Base-by-base conservation (phyloP, 148 eudicot species). In the Selenicereus undatus region DNA sequence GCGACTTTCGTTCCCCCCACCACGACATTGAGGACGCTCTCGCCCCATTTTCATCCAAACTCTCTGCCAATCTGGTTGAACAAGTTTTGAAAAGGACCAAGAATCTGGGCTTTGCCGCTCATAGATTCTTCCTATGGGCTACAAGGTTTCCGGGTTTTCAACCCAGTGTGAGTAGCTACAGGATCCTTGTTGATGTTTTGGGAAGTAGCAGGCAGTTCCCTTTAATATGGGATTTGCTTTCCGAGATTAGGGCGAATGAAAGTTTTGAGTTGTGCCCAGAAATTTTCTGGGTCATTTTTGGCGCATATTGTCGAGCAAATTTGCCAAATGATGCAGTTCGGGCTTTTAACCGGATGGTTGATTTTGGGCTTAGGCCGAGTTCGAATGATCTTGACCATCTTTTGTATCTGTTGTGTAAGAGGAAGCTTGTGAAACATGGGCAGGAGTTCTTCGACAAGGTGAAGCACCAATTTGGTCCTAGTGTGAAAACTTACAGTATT, bases 61-160 rank as follows among this genome's bases (percentile, higher is more conserved):
- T 92, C 26, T 79, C 92, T 48, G 45, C 92, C 8, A 26, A 74
- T 43, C 79, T 90, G 42, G 92, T 94, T 42, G 88, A 92, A 75
- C 94, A 92, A 73, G 92, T 91, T 3, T 80, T 92, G 32, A 94
- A 94, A 85, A 75, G 98, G 22, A 89, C 97, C 80, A 91, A 86
- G 80, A 89, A 89, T 75, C 90, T 92, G 12, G 92, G 90, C 0
- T 91, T 91, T 76, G 86, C 98, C 8, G 93, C 97, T 22, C 97
- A 92, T 71, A 86, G 94, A 75, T 91, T 94, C 92, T 92, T 94
- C 45, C 75, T 85, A 4, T 92, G 97, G 97, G 97, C 97, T 48
- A 80, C 86, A 76, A 64, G 54, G 13, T 79, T 85, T n/a, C 90
- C 94, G 16, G 79, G 81, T 81, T 94, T 94, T 79, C 66, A 76